These are phyloP conservation scores for Chimonanthus praecox DNA, from an alignment of 164 flowering plant genomes.

Conservation along the genomic window DNA sequence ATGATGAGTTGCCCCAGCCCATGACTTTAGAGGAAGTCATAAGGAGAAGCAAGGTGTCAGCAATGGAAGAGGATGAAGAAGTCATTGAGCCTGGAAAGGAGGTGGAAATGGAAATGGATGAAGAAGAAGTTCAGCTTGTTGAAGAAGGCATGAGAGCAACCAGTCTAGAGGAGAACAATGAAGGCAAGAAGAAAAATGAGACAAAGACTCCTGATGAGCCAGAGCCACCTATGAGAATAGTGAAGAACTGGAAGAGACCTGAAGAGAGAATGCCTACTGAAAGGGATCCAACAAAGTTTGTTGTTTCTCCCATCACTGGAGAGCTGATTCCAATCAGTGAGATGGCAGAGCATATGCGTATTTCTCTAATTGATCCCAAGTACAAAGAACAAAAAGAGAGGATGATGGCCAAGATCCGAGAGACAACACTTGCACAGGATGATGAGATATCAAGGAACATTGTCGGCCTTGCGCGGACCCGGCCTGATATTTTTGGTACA, in stretches of 20 bases:
- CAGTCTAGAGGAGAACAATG: slow-evolving; percentile 54
- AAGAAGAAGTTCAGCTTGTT: slow-evolving; percentile 90
- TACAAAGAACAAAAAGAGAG: slow-evolving; percentile 97
- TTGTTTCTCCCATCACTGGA: slow-evolving; percentile 91
- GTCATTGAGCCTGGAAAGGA: slow-evolving; percentile 77
- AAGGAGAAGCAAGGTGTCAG: slow-evolving; percentile 80
- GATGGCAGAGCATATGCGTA: slow-evolving; percentile 99
- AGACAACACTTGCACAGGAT: slow-evolving; percentile 94
- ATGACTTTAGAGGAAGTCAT: slow-evolving; percentile 96
- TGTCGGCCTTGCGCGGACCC: slow-evolving; percentile 87
- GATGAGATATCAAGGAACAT: slow-evolving; percentile 95
- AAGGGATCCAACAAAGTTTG: slow-evolving; percentile 78
- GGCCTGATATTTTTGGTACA: slow-evolving; percentile 99
- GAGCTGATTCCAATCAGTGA: slow-evolving; percentile 84
- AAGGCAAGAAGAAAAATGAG: slow-evolving; percentile 37
- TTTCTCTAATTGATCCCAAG: slow-evolving; percentile 97
- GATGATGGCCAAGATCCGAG: slow-evolving; percentile 97
- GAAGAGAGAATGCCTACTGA: slow-evolving; percentile 87
- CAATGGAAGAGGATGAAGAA: slow-evolving; percentile 56
- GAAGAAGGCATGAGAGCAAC: slow-evolving; percentile 92
- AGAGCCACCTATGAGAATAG: slow-evolving; percentile 89
- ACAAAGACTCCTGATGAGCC: slow-evolving; percentile 46
- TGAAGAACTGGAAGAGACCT: slow-evolving; percentile 98
- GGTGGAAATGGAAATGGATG: slow-evolving; percentile 98
- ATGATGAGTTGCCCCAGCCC: slow-evolving; percentile 88